Percentiles rank a stretch among this genome's conserved stretches.
Evolutionary conservation across 2,329 filamentous ascomycete genomes (phyloP).

Genomic region (Alternaria atra): DNA sequence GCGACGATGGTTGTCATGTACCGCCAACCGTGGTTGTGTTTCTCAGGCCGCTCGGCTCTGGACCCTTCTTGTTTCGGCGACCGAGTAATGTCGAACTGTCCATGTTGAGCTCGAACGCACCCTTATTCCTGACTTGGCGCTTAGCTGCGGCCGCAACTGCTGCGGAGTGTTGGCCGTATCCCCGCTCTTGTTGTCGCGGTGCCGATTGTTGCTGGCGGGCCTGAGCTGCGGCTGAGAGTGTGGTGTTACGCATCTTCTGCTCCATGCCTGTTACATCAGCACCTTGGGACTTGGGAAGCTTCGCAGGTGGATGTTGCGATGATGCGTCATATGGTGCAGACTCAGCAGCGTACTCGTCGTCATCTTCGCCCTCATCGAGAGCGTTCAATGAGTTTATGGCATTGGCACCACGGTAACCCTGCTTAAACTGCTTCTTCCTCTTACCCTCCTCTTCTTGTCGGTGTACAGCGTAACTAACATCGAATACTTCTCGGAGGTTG

Average conservation of each 20-base stretch:
- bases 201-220: conserved; percentile 62
- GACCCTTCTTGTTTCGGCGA: conserved; percentile 65
- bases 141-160: conserved; percentile 84
- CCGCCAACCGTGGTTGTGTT: conserved; percentile 51
- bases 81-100: conserved; percentile 91
- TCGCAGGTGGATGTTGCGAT: conserved; percentile 62
- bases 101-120: conserved; percentile 89
- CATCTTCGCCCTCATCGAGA: conserved; percentile 70
- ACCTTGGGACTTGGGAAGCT: conserved; percentile 72
- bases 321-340: conserved; percentile 63
- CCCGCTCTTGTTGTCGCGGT: conserved; percentile 63
- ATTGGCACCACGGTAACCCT: conserved; percentile 71
- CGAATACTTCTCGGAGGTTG: conserved; percentile 96
- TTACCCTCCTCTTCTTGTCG: conserved; percentile 96
- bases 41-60: conserved; percentile 56
- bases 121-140: conserved; percentile 80
- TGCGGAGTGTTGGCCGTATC: conserved; percentile 90
- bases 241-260: conserved; percentile 85
- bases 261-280: conserved; percentile 78
- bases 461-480: conserved; percentile 97
- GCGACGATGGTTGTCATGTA: conserved; percentile 43
- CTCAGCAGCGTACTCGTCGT: conserved; percentile 73
- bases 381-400: conserved; percentile 72
- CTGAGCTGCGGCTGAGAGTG: conserved; percentile 72
- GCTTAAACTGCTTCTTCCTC: conserved; percentile 81